Evolutionary conservation across 495 filamentous ascomycete genomes (phyloP), one percentile per base, ranked within the genome.

Genomic region (Podospora conica): DNA sequence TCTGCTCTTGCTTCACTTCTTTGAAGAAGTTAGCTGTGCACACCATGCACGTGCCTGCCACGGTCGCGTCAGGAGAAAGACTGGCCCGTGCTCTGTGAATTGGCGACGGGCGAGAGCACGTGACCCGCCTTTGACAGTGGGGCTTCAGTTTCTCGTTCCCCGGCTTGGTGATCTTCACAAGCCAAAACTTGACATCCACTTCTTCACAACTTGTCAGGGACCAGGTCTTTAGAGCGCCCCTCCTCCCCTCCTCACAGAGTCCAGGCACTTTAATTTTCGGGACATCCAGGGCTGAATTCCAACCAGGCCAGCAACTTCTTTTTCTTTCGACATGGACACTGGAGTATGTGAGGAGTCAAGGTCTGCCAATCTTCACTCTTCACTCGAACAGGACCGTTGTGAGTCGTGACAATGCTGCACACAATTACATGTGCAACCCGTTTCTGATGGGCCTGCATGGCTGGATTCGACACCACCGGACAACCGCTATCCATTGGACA

Each of bases 381-480:
- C 12, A 11, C 55, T 56, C 55, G 22, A 56, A 53, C 59, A 60
- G 56, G 58, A 61, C 65, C 69, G 69, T 71, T 69, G 57, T 61
- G 64, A 69, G 69, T 71, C 67, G 57, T 61, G 64, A 69, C 24
- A 18, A 27, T 9, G 56, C 60, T 65, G 67, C 67, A 66, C 53
- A 64, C 15, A 65, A 70, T 69, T 64, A 54, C 70, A 67, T 67
- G 59, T 64, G 64, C 63, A 63, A 71, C 23, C 33, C 54, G 54
- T 66, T 53, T 53, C 60, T 54, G 40, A 28, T 53, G 64, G 48
- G 31, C 53, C 58, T 20, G 53, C 58, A 60, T 56, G 21, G 55
- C 21, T 9, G 11, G 55, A 4, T 20, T 24, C 55, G 9, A 25
- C 21, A 25, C 55, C 55, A 24, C 10, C 21, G 11, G 23, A 56